Conservation (phyloP, 2,329 filamentous ascomycete species). For the Grosmannia huntii region DNA sequence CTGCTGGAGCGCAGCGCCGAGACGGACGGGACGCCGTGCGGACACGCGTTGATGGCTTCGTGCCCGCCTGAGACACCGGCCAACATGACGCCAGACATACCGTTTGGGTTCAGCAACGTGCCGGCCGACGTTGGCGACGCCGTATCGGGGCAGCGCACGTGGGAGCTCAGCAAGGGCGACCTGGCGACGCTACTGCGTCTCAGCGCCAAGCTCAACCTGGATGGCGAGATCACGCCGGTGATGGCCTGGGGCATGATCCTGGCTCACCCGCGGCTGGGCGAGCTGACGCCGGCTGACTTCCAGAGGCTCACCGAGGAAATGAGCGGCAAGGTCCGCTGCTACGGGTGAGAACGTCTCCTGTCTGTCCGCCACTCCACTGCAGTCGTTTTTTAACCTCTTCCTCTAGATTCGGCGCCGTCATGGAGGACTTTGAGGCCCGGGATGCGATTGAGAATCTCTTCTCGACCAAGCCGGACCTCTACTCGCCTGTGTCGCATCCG, state of each 20-base stretch:
- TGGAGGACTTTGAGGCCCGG: constrained; percentile 56
- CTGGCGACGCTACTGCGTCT: constrained; percentile 73
- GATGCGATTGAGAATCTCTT: constrained; percentile 67
- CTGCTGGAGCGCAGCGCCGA: constrained; percentile 49
- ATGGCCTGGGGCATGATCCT: constrained; percentile 86
- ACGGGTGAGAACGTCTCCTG: constrained; percentile 53
- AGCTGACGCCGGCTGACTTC: constrained; percentile 58
- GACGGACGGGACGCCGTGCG: constrained; percentile 57
- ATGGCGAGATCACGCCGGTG: constrained; percentile 86
- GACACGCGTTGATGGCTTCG: constrained; percentile 86
- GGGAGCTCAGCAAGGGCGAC: constrained; percentile 60
- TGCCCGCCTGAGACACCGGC: constrained; percentile 60
- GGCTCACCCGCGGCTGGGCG: constrained; percentile 53
- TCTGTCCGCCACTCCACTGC: background rate
- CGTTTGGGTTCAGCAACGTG: constrained; percentile 35
- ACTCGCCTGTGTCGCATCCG: background rate
- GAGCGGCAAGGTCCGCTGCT: constrained; percentile 73
- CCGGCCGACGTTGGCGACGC: constrained; percentile 9
- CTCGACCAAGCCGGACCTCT: constrained; percentile 37
- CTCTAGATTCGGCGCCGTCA: constrained; percentile 46
- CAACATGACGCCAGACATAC: constrained; percentile 35
- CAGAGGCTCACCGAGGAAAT: constrained; percentile 60
- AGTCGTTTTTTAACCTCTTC: background rate
- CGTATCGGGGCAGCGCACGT: constrained; percentile 52
- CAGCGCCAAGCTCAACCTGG: constrained; percentile 68